Base-by-base conservation (phyloP, 2,329 filamentous ascomycete genomes). In the Botrytis fragariae region DNA sequence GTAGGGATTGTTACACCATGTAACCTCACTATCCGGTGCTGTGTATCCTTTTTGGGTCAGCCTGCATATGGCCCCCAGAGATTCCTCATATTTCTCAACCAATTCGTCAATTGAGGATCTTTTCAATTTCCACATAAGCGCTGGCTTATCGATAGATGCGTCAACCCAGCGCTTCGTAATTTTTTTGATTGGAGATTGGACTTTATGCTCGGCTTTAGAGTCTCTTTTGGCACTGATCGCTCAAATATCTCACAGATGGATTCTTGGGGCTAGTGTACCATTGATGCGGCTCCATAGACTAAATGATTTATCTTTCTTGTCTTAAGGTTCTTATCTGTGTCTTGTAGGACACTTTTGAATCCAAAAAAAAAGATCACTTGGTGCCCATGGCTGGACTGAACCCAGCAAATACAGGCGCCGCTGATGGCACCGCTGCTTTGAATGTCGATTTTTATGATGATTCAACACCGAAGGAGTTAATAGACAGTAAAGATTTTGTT, bases 401-500 rank as follows among this genome's bases (percentile, higher is more conserved):
- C 16, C 25, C 48, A n/a, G 25, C 10, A 3, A 51, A n/a, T 51
- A 14, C 25, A 51, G 25, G 0, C 25, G 48, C 12, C 48, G 48
- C 48, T 1, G n/a, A 37, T 18, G 44, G 20, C 20, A 48, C 6
- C 20, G 0, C 35, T 60, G 32, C 22, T 44, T 16, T 10, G 7
- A 61, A 54, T 9, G 35, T 71, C 1, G 65, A 75, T n/a, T 63
- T 72, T 37, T 44, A 65, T 51, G 44, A 64, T 7, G 64, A 72
- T 72, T 61, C 44, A 8, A 67, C 63, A 5, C 72, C 72, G 39
- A 32, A 72, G 44, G 59, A n/a, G n/a, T n/a, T n/a, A n/a, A n/a
- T n/a, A n/a, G n/a, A n/a, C n/a, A n/a, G n/a, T n/a, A n/a, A n/a
- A n/a, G n/a, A n/a, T n/a, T n/a, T n/a, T n/a, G n/a, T 51, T 54